Base-by-base conservation (phyloP, 2,329 filamentous ascomycete species). In the Arthrinium puccinioides region DNA sequence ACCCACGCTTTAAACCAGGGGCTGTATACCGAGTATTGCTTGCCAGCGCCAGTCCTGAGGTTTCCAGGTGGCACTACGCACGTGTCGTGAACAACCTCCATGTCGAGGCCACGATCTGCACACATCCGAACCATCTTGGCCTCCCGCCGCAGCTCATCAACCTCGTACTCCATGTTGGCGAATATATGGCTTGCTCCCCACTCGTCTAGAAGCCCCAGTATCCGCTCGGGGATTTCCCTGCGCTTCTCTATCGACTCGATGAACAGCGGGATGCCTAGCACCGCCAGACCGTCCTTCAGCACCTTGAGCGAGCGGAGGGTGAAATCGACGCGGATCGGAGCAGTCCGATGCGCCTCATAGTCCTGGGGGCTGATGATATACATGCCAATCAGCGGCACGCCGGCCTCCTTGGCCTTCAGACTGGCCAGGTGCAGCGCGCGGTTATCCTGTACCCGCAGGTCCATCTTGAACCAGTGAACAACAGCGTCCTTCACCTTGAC, bases 401-500 rank as follows among this genome's bases (percentile, higher is more conserved):
- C 72, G n/a, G 76, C 69, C 25, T 77, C 70, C 40, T 76, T 79
- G 2, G 87, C 86, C 33, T 72, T 70, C 40, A 78, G 63, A 38
- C 74, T 79, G 0, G 88, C 88, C 43, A 79, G 60, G 23, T 74
- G 70, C 18, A 95, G 59, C 0, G 76, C 76, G 8, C 74, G 82
- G 55, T 94, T 95, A 56, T 96, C 89, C 1, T 63, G 59, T 2
- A 74, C 69, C 3, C 88, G 74, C 35, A 94, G 61, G 56, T 95
- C 89, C 52, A 76, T 79, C 61, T 92, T 94, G 67, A 90, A 95
- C 88, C 88, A 95, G 60, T 94, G 86, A 0, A 94, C 75, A 0
- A 94, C 82, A 0, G 80, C 76, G 19, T 75, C 64, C 21, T 74
- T 74, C 1, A 70, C 63, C 2, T 62, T 44, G 10, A 84, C 69